These are phyloP conservation scores for Dryas octopetala DNA, from an alignment of 306 rosid species.

Conservation along the genomic window DNA sequence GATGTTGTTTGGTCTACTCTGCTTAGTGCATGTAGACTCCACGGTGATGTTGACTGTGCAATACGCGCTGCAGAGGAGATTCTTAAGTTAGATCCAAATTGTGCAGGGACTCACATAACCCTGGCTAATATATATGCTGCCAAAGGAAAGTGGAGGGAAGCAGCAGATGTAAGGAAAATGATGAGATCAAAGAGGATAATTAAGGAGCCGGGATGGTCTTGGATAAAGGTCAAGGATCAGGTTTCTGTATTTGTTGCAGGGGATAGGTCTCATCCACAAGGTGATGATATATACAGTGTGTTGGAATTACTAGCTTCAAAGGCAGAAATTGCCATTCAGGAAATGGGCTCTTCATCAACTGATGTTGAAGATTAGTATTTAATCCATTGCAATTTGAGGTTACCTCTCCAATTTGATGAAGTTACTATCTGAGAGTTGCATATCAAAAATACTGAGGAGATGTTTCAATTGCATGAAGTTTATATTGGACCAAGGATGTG, in stretches of 20 bases:
- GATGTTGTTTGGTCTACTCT: conserved; percentile 86
- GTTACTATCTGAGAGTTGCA: not conserved
- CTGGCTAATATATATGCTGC: conserved; percentile 71
- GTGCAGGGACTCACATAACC: conserved; percentile 69
- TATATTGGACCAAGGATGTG: not conserved
- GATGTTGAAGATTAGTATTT: conserved; percentile 38
- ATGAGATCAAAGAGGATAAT: conserved; percentile 76
- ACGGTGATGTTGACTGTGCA: conserved; percentile 62
- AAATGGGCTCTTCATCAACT: conserved; percentile 32
- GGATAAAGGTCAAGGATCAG: conserved; percentile 54
- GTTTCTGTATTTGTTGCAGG: conserved; percentile 63
- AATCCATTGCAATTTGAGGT: not conserved
- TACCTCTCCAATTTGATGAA: not conserved
- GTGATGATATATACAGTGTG: conserved; percentile 46
- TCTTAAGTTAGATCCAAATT: conserved; percentile 55
- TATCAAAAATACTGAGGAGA: too few species aligned
- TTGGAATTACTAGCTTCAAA: conserved; percentile 47
- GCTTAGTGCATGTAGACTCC: conserved; percentile 69
- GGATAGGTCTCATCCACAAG: conserved; percentile 56
- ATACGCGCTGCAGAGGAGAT: conserved; percentile 62
- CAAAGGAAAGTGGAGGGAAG: conserved; percentile 71
- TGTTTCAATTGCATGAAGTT: too few species aligned
- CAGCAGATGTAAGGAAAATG: conserved; percentile 54
- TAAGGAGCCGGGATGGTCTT: conserved; percentile 91
- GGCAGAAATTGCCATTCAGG: conserved; percentile 35